Conservation (phyloP, 768 basidiomycete genomes). For the Sporobolomyces roseus region DNA sequence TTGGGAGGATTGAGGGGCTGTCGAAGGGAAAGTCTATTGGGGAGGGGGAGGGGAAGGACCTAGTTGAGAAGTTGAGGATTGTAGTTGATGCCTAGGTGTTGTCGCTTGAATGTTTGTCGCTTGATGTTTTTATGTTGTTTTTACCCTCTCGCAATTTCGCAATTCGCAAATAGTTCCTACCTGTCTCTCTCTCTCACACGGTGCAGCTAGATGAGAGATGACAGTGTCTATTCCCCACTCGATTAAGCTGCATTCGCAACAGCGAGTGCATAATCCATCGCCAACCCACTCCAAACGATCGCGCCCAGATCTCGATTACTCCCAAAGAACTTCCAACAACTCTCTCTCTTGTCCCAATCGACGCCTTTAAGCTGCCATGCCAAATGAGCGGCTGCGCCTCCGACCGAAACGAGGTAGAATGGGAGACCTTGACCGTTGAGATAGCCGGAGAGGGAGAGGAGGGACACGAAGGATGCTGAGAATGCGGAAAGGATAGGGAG, state of each 20-base stretch:
- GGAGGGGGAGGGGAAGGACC: background rate
- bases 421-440: slow-evolving; percentile 69
- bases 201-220: too few species aligned
- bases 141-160: too few species aligned
- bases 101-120: background rate
- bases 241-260: background rate
- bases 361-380: slow-evolving; percentile 69
- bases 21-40: background rate
- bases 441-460: slow-evolving; percentile 73
- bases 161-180: too few species aligned
- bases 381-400: slow-evolving; percentile 70
- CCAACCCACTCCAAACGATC: slow-evolving; percentile 40
- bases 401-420: slow-evolving; percentile 72
- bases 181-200: too few species aligned
- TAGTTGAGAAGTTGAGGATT: slow-evolving; percentile 14
- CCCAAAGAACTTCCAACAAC: slow-evolving; percentile 82
- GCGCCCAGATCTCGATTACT: slow-evolving; percentile 42
- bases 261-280: slow-evolving; percentile 37
- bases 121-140: background rate
- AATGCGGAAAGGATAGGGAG: slow-evolving; percentile 70
- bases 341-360: slow-evolving; percentile 67
- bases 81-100: background rate
- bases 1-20: background rate
- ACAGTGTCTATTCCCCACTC: too few species aligned
- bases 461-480: slow-evolving; percentile 66